Evolutionary conservation across 2,329 filamentous ascomycete genomes (phyloP), one percentile per base, ranked within the genome.

Genomic region (Venturia effusa): DNA sequence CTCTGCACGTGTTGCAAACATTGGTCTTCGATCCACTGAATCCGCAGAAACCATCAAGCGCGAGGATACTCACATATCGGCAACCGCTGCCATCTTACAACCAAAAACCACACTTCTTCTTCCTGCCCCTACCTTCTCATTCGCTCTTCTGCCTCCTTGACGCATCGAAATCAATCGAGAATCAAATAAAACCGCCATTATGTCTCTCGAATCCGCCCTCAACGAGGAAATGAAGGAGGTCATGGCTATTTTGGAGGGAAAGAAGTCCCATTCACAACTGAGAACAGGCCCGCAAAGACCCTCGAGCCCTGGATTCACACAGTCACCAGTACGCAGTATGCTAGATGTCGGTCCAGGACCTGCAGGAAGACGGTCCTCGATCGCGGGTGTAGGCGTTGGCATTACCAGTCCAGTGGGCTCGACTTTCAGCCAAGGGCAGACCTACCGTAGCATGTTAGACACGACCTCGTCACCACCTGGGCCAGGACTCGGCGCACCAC

Each of bases 171-270:
- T 6, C 19, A 15, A 60, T n/a, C 59, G 59, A 34, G n/a, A 41
- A 15, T 15, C 19, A 4, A 32, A 57, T 17, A 60, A 27, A 41
- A 22, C 24, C 40, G 27, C 41, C 41, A 68, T 62, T 24, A 90
- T 90, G 87, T 91, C 88, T 71, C 84, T 92, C 71, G 89, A 91
- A 76, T 84, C 87, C 60, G 84, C 87, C 68, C 80, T 92, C 67
- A 89, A 92, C 72, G 87, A 91, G 78, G 89, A 93, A 79, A 83
- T 88, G 66, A 80, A 81, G 67, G 88, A 90, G 75, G 86, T 92
- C 45, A 79, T 91, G 68, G 85, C 85, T 59, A 78, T 90, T 66
- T 79, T 91, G 51, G 86, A 88, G 73, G 81, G 81, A 55, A 78
- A 76, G 41, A 67, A 67, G 30, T 67, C 67, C 24, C 63, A 67